Evolutionary conservation across 768 basidiomycete genomes (phyloP).

Genomic region (Lactarius quietus): DNA sequence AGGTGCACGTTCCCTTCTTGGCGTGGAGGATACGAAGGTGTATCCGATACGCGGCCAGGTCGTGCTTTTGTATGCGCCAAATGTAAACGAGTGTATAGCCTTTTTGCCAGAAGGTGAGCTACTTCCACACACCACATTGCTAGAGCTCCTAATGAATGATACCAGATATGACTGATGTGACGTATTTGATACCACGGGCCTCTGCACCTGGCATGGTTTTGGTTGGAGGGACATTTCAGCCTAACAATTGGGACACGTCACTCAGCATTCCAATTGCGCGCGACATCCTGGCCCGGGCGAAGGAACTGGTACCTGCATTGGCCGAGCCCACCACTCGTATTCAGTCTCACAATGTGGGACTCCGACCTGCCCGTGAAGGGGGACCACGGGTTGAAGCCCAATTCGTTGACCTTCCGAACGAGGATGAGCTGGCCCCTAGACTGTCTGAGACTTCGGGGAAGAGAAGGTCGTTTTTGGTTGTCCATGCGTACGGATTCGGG

Average conservation of each 20-base stretch:
- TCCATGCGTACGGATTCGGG: slow-evolving; percentile 65
- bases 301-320: slow-evolving; percentile 38
- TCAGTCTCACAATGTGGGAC: slow-evolving; percentile 52
- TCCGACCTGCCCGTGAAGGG: slow-evolving; percentile 52
- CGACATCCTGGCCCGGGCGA: slow-evolving; percentile 47
- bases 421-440: slow-evolving; percentile 27
- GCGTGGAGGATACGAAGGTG: slow-evolving; percentile 72
- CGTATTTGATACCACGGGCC: slow-evolving; percentile 64
- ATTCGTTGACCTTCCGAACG: slow-evolving; percentile 36
- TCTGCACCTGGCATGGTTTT: slow-evolving; percentile 44
- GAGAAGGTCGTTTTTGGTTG: slow-evolving; percentile 35
- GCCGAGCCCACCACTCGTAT: slow-evolving; percentile 40
- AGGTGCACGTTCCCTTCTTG: slow-evolving; percentile 72
- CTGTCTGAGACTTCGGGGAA: slow-evolving; percentile 25
- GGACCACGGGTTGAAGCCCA: slow-evolving; percentile 57
- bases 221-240: slow-evolving; percentile 55
- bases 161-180: slow-evolving; percentile 29
- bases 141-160: background rate
- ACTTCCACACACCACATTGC: background rate
- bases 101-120: background rate
- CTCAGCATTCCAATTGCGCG: slow-evolving; percentile 40
- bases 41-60: slow-evolving; percentile 85
- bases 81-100: slow-evolving; percentile 43
- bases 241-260: slow-evolving; percentile 49
- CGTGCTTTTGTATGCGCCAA: slow-evolving; percentile 67